A percentile compares a stretch with the other conserved stretches of the same genome.
These are phyloP conservation scores for Cyclanthera cordifolia DNA, from an alignment of 306 rosid species.

Conservation along the genomic window DNA sequence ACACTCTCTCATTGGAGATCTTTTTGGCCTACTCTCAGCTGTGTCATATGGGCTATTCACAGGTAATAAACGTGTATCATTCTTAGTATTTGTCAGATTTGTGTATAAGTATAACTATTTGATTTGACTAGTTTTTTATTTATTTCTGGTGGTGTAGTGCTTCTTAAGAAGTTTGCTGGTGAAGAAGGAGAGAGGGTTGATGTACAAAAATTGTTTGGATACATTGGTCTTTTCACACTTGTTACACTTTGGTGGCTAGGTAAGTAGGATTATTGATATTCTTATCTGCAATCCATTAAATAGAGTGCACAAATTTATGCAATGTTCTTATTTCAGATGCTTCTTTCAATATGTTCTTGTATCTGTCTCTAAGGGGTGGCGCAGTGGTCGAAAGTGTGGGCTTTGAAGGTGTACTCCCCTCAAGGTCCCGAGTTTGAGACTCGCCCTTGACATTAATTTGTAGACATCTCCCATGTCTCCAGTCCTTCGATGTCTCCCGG, in stretches of 20 bases:
- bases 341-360: not conserved
- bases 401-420: too few species aligned
- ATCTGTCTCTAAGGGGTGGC: too few species aligned
- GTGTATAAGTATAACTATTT: not conserved
- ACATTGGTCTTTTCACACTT: constrained; percentile 82
- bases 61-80: constrained; percentile 35
- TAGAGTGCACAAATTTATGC: not conserved
- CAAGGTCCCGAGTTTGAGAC: too few species aligned
- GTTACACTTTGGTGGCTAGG: constrained; percentile 90
- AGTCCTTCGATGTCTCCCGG: too few species aligned
- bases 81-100: not conserved
- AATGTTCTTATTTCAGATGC: constrained; percentile 6
- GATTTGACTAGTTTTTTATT: constrained; percentile 8
- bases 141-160: constrained; percentile 34
- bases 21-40: constrained; percentile 90
- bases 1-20: constrained; percentile 71
- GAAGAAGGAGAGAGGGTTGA: constrained; percentile 86
- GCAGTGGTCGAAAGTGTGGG: too few species aligned
- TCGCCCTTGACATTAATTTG: too few species aligned
- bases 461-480: too few species aligned
- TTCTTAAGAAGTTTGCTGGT: constrained; percentile 70
- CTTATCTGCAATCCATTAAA: constrained; percentile 13
- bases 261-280: constrained; percentile 24
- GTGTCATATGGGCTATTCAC: constrained; percentile 83
- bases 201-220: constrained; percentile 93